Evolutionary conservation across 2,329 filamentous ascomycete species (phyloP).

Genomic region (Trematosphaeria pertusa): DNA sequence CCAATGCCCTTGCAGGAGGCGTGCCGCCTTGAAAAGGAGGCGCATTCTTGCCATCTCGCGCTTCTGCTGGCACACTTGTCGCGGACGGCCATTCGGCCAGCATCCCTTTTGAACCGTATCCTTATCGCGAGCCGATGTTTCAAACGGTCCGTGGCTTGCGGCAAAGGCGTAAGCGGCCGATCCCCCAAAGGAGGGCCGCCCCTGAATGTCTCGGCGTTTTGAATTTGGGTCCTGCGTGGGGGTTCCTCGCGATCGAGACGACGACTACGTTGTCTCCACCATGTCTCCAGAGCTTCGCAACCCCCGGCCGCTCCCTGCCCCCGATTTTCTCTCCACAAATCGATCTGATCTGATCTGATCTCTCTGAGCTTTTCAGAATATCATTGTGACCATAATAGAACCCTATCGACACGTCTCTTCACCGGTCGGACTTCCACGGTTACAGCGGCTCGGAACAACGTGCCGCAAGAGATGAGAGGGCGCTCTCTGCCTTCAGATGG

Average conservation of each 20-base stretch:
- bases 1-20: background rate
- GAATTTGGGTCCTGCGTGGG: conserved; percentile 10
- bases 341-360: conserved; percentile 2
- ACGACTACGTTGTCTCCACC: conserved; percentile 2
- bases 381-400: too few species aligned
- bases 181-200: conserved; percentile 1
- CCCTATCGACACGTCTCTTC: too few species aligned
- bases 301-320: background rate
- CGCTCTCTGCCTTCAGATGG: too few species aligned
- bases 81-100: background rate
- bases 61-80: background rate
- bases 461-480: too few species aligned
- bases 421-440: too few species aligned
- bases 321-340: conserved; percentile 8
- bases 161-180: conserved; percentile 10
- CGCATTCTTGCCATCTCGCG: background rate
- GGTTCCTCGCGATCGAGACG: conserved; percentile 7
- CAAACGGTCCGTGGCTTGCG: conserved; percentile 19
- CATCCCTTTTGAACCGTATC: conserved; percentile 2
- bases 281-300: too few species aligned
- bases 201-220: conserved; percentile 10
- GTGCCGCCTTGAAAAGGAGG: background rate
- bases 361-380: too few species aligned
- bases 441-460: too few species aligned
- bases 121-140: conserved; percentile 16